These are phyloP conservation scores for Solanum sejunctum DNA, from an alignment of 257 asterid genomes.

Conservation along the genomic window DNA sequence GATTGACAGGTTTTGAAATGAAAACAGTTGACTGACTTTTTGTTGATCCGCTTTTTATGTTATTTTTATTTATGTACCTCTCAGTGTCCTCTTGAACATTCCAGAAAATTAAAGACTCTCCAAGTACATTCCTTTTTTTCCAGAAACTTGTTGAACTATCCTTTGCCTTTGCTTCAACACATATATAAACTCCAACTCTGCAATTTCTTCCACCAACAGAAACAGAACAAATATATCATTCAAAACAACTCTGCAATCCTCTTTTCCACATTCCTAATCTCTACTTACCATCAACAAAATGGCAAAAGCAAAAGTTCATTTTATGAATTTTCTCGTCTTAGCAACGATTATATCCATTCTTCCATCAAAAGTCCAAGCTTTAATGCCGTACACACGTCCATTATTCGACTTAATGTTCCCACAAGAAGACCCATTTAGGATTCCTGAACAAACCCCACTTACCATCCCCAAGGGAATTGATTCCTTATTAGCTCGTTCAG, in stretches of 20 bases:
- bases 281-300: background rate
- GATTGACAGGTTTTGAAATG: no score
- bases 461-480: conserved; percentile 15
- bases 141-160: background rate
- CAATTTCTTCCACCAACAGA: background rate
- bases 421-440: conserved; percentile 22
- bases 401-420: conserved; percentile 15
- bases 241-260: no score
- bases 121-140: background rate
- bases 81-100: background rate
- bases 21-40: no score
- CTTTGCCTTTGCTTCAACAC: background rate
- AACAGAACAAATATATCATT: background rate
- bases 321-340: background rate
- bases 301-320: background rate
- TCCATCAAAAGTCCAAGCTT: conserved; percentile 2
- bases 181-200: background rate
- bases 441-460: conserved; percentile 23
- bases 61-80: no score
- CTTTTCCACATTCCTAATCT: background rate
- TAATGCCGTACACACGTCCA: conserved; percentile 13
- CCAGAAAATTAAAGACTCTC: background rate
- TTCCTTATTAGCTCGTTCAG: conserved; percentile 44
- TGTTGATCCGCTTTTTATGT: no score
- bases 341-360: background rate